Evolutionary conservation across 495 filamentous ascomycete species (phyloP).

Genomic region (Trichocladium antarcticum): DNA sequence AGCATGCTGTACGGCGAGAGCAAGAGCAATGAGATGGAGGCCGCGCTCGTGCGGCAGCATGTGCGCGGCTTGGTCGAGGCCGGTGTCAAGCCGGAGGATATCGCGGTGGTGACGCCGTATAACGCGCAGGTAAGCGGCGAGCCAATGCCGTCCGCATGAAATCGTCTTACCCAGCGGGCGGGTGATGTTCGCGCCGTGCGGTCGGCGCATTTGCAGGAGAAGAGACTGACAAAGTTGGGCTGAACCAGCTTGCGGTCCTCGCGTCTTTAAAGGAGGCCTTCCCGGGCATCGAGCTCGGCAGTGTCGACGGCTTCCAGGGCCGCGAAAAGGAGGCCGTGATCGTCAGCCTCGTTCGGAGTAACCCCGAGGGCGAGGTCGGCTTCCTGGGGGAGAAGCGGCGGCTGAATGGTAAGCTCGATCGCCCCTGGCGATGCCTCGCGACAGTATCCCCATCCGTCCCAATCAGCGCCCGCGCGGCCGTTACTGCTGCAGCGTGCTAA

Average conservation of each 20-base stretch:
- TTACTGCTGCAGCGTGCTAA: constrained; percentile 6
- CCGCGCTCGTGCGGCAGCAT: constrained; percentile 64
- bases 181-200: constrained; percentile 12
- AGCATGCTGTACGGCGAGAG: constrained; percentile 60
- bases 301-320: constrained; percentile 94
- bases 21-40: constrained; percentile 90
- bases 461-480: background rate
- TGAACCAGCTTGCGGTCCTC: constrained; percentile 55
- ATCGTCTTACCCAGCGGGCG: background rate
- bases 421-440: background rate
- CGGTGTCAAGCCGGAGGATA: constrained; percentile 66
- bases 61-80: constrained; percentile 63
- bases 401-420: constrained; percentile 59
- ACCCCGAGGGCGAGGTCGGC: constrained; percentile 73
- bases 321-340: constrained; percentile 95
- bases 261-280: constrained; percentile 68
- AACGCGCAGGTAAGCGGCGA: constrained; percentile 94
- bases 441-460: too few species aligned
- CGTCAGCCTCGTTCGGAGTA: constrained; percentile 82
- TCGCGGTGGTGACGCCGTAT: constrained; percentile 92
- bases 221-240: background rate
- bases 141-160: constrained; percentile 11
- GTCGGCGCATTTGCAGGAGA: background rate
- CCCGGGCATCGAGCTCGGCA: constrained; percentile 79
- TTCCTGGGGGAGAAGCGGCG: constrained; percentile 90